These are phyloP conservation scores for Xerophyta viscosa DNA, from an alignment of 106 monocot genomes.

Conservation along the genomic window DNA sequence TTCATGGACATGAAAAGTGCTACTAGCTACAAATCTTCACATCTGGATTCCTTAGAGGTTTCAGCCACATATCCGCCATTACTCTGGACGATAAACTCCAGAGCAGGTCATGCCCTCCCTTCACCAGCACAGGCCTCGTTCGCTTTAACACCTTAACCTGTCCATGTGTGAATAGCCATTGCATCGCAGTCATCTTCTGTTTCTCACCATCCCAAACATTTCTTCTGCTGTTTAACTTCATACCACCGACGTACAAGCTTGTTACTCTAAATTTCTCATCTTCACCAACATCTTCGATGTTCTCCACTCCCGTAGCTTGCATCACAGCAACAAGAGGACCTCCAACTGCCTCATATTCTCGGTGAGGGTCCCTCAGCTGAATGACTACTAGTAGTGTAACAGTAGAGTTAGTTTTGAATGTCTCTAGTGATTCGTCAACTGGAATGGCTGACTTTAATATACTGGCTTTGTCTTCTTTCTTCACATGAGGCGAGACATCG, in stretches of 20 bases:
- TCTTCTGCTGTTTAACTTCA: slow-evolving; percentile 25
- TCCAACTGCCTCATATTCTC: slow-evolving; percentile 72
- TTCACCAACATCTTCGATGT: slow-evolving; percentile 3
- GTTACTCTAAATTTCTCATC: slow-evolving; percentile 53
- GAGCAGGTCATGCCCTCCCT: slow-evolving; percentile 22
- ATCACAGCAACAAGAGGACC: slow-evolving; percentile 41
- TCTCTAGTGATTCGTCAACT: slow-evolving; percentile 32
- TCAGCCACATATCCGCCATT: slow-evolving; percentile 94
- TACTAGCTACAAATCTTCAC: slow-evolving; percentile 26
- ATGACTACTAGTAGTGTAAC: slow-evolving; percentile 39
- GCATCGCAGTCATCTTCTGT: slow-evolving; percentile 74
- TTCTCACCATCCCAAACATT: slow-evolving; percentile 53
- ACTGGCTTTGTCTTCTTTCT: slow-evolving; percentile 8
- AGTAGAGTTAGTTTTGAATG: not conserved
- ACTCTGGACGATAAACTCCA: slow-evolving; percentile 81
- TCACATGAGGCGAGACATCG: slow-evolving; percentile 36
- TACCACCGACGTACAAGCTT: slow-evolving; percentile 60
- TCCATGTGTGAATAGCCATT: slow-evolving; percentile 82
- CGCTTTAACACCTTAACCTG: slow-evolving; percentile 33
- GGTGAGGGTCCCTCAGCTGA: slow-evolving; percentile 68
- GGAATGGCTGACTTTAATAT: slow-evolving; percentile 24
- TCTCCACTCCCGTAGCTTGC: slow-evolving; percentile 33
- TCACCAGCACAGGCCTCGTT: slow-evolving; percentile 1
- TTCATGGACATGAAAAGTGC: not conserved
- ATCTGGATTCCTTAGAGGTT: slow-evolving; percentile 72